Evolutionary conservation across 2,329 filamentous ascomycete species (phyloP).

Genomic region (Lasiodiplodia sp.): DNA sequence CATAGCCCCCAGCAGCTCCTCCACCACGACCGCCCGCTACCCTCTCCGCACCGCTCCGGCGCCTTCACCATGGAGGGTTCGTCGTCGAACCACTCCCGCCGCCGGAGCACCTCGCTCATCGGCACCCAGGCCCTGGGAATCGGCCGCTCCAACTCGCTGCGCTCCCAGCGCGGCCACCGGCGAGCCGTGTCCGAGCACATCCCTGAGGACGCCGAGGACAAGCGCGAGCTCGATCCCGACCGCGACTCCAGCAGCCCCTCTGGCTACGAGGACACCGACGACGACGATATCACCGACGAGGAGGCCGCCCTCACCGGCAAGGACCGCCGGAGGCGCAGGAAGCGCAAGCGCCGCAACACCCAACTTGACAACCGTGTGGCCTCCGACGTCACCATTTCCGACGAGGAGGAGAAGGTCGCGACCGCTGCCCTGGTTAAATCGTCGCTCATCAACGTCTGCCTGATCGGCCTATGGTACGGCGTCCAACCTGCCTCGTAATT

Average conservation of each 20-base stretch:
- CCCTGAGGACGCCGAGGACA: constrained; percentile 28
- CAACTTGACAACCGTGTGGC: constrained; percentile 72
- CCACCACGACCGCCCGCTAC: constrained; percentile 21
- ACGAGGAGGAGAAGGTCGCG: constrained; percentile 76
- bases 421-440: constrained; percentile 75
- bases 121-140: constrained; percentile 8
- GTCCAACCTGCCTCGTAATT: background rate
- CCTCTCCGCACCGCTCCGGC: constrained; percentile 23
- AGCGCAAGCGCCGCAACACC: constrained; percentile 72
- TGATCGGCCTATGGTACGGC: constrained; percentile 81
- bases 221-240: constrained; percentile 17
- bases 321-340: constrained; percentile 72
- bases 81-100: constrained; percentile 28
- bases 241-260: constrained; percentile 47
- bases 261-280: constrained; percentile 68
- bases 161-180: constrained; percentile 24
- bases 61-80: constrained; percentile 28
- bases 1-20: constrained; percentile 9
- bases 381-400: constrained; percentile 60
- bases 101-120: constrained; percentile 27
- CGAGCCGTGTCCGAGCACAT: constrained; percentile 28
- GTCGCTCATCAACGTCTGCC: constrained; percentile 74
- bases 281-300: constrained; percentile 81
- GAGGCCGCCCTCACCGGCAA: constrained; percentile 83
- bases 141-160: constrained; percentile 29